Percentiles rank a stretch among this genome's conserved stretches.
phyloP scores from a whole-genome alignment of 139 green algal species.

The Yamagishiella unicocca region DNA sequence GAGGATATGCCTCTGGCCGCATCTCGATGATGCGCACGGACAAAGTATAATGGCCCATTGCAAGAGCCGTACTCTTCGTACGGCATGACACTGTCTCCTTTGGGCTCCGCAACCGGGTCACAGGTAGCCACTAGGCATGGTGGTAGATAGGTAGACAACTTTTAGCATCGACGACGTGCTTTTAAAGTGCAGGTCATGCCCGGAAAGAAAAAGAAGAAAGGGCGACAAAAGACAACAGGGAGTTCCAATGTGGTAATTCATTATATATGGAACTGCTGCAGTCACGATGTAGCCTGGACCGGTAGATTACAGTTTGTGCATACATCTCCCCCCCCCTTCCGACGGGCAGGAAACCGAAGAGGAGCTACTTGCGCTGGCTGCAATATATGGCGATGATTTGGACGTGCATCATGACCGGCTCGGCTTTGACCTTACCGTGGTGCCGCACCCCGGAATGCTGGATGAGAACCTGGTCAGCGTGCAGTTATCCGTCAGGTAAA shows the following conservation, averaged over 20 bases:
- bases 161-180: too few species aligned
- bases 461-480: slow-evolving; percentile 69
- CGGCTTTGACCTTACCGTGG: slow-evolving; percentile 72
- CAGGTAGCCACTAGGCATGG: background rate
- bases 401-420: slow-evolving; percentile 26
- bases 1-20: too few species aligned
- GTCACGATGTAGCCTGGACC: too few species aligned
- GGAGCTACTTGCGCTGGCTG: slow-evolving; percentile 55
- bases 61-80: background rate
- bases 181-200: slow-evolving; percentile 5
- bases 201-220: slow-evolving; percentile 50
- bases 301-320: background rate
- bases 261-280: too few species aligned
- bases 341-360: slow-evolving; percentile 27
- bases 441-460: slow-evolving; percentile 70
- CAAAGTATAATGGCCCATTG: too few species aligned
- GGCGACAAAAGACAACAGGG: background rate
- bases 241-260: background rate
- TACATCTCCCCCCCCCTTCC: background rate
- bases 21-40: too few species aligned
- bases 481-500: slow-evolving; percentile 32
- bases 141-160: background rate
- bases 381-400: slow-evolving; percentile 56
- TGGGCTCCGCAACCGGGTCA: too few species aligned
- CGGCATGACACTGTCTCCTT: background rate